Percentiles rank a stretch among this genome's conserved stretches.
These are phyloP conservation scores for Heliosperma pusillum DNA, from an alignment of 148 eudicot genomes.

Conservation along the genomic window DNA sequence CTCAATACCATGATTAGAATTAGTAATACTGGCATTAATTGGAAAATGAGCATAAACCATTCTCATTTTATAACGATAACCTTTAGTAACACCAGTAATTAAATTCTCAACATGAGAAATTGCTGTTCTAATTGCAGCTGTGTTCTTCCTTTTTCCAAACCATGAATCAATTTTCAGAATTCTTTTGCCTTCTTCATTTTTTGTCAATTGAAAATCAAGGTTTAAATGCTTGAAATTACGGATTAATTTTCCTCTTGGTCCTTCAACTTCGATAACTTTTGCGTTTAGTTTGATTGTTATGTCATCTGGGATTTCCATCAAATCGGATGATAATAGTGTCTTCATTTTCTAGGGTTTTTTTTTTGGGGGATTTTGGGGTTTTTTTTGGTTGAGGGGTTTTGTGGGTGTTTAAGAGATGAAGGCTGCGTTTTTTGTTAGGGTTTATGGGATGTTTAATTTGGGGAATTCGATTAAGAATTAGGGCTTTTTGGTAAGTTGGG, in stretches of 20 bases:
- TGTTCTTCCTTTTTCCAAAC: constrained; percentile 55
- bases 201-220: constrained; percentile 51
- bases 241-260: constrained; percentile 47
- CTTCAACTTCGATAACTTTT: constrained; percentile 46
- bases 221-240: constrained; percentile 63
- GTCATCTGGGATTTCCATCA: constrained; percentile 67
- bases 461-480: too few relatives aligned
- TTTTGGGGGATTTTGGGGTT: neutral
- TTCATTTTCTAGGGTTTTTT: too few relatives aligned
- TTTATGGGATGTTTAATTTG: too few relatives aligned
- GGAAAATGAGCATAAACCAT: constrained; percentile 77
- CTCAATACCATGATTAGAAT: constrained; percentile 44
- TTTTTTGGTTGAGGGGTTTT: too few relatives aligned
- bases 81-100: constrained; percentile 55
- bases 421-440: too few relatives aligned
- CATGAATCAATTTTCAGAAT: constrained; percentile 55
- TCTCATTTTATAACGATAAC: constrained; percentile 63
- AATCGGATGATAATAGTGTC: constrained; percentile 50
- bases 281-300: constrained; percentile 47
- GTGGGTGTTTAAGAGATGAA: too few relatives aligned
- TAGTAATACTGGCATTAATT: constrained; percentile 54
- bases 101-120: constrained; percentile 52
- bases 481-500: too few relatives aligned
- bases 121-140: constrained; percentile 62
- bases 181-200: constrained; percentile 36